phyloP scores from a whole-genome alignment of 2,329 filamentous ascomycete species.

The Byssochlamys sp. region DNA sequence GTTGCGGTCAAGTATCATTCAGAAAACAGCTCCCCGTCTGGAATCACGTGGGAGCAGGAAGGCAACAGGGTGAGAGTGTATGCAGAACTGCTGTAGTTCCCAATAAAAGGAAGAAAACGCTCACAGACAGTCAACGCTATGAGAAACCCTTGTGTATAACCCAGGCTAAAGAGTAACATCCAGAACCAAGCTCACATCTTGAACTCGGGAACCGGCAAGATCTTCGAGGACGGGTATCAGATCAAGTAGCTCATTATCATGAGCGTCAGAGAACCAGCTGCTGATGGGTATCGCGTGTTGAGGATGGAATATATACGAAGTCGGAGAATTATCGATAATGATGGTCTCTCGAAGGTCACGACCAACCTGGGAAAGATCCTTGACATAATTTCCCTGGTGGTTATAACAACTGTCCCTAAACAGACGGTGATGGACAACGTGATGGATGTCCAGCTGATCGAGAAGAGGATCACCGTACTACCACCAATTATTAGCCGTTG shows the following conservation, averaged over 20 bases:
- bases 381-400: constrained; percentile 98
- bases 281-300: constrained; percentile 98
- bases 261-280: constrained; percentile 99
- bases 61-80: not conserved
- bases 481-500: constrained; percentile 6
- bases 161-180: constrained; percentile 62
- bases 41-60: constrained; percentile 2
- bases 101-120: constrained; percentile 2
- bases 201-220: constrained; percentile 74
- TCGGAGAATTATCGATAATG: constrained; percentile 98
- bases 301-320: constrained; percentile 98
- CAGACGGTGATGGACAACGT: constrained; percentile 87
- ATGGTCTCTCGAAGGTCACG: constrained; percentile 94
- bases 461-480: constrained; percentile 92
- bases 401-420: constrained; percentile 99
- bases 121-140: constrained; percentile 17
- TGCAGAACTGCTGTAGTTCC: not conserved
- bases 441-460: constrained; percentile 93
- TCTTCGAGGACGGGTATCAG: constrained; percentile 97
- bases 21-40: not conserved
- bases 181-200: constrained; percentile 92
- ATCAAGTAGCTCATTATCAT: constrained; percentile 96
- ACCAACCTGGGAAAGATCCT: constrained; percentile 94
- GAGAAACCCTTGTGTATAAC: constrained; percentile 20
- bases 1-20: not conserved